Conservation (phyloP, 2,329 filamentous ascomycete species). For the Arthrinium puccinioides region DNA sequence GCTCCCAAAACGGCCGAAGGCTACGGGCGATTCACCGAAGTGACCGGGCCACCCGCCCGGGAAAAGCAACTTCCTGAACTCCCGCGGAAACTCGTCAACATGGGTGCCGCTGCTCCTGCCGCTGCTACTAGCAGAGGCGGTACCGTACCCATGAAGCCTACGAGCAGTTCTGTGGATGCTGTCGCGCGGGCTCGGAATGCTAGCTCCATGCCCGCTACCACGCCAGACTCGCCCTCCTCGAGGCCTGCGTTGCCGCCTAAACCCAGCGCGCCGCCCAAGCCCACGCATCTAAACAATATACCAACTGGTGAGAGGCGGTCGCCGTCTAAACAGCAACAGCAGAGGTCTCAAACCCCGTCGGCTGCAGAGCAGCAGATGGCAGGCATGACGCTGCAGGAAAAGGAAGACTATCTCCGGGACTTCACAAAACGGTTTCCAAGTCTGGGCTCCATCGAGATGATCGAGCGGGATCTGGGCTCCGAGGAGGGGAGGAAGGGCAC, state of each 20-base stretch:
- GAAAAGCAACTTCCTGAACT: constrained; percentile 35
- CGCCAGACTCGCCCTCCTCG: constrained; percentile 13
- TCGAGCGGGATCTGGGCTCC: constrained; percentile 57
- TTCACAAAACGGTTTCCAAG: constrained; percentile 87
- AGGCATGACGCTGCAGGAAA: constrained; percentile 46
- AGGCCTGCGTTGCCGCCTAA: constrained; percentile 27
- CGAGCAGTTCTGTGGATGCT: constrained; percentile 5
- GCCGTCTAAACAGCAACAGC: constrained; percentile 32
- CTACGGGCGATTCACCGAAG: constrained; percentile 79
- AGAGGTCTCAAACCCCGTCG: constrained; percentile 14
- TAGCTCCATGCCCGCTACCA: constrained; percentile 11
- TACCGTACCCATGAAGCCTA: constrained; percentile 11
- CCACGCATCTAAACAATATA: constrained; percentile 51
- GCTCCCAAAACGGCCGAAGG: constrained; percentile 72
- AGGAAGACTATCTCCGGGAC: constrained; percentile 58
- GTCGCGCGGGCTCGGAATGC: constrained; percentile 2
- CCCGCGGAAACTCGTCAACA: constrained; percentile 43
- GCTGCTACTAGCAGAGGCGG: constrained; percentile 8
- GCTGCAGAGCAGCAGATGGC: constrained; percentile 25
- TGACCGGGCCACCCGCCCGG: constrained; percentile 27
- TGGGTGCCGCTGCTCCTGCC: constrained; percentile 7
- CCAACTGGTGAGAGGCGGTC: constrained; percentile 37
- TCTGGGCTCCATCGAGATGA: constrained; percentile 77
- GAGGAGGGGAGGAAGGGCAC: constrained; percentile 20
- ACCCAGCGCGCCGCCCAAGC: constrained; percentile 54